Base-by-base conservation (phyloP, 139 green algal genomes). In the Chlamydomonas urium region DNA sequence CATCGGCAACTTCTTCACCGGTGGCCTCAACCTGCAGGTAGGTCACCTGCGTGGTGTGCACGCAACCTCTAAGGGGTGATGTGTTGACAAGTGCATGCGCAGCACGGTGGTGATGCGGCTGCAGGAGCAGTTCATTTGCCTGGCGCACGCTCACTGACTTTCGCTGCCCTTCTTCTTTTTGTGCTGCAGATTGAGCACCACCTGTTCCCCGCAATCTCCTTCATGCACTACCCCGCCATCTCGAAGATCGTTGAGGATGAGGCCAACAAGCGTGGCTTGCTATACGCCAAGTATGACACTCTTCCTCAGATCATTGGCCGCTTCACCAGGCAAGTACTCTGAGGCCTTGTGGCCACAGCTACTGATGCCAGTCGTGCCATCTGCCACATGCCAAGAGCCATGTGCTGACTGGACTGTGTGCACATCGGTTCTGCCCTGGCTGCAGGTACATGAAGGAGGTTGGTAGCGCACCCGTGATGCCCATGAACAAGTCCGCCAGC, bases 1-100 rank as follows among this genome's bases (percentile, higher is more conserved):
- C 14, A 62, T 93, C 0, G 89, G 88, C 70, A 91, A 90, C 85
- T 94, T 96, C 83, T 88, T 96, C 68, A 96, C 90, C 5, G 90
- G 90, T 24, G 90, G 90, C 19, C 71, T 93, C 3, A 90, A 89
- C 78, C 82, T 91, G 76, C 85, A 92, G 81, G 84, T 89, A 50
- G 14, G n/a, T n/a, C n/a, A n/a, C n/a, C n/a, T n/a, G n/a, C n/a
- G n/a, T n/a, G n/a, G n/a, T n/a, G n/a, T n/a, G n/a, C n/a, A n/a
- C n/a, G n/a, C n/a, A n/a, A n/a, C n/a, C n/a, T n/a, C n/a, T n/a
- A n/a, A n/a, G n/a, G n/a, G n/a, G n/a, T n/a, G n/a, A n/a, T n/a
- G n/a, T n/a, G n/a, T n/a, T n/a, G n/a, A n/a, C n/a, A n/a, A n/a
- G n/a, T n/a, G n/a, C n/a, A n/a, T n/a, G n/a, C n/a, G n/a, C n/a